phyloP scores from a whole-genome alignment of 495 filamentous ascomycete genomes.

The Trichoderma erinaceum region DNA sequence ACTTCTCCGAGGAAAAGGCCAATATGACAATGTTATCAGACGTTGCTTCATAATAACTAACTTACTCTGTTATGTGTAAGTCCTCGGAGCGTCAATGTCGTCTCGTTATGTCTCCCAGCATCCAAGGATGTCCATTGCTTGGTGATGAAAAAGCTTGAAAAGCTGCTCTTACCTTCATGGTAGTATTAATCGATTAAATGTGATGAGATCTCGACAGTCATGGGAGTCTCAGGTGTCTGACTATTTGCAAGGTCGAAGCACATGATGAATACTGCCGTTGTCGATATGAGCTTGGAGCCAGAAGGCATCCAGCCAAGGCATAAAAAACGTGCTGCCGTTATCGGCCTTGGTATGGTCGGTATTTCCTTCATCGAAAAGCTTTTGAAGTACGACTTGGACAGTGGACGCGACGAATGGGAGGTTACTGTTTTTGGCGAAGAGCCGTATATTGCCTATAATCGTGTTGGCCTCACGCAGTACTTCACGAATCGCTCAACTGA shows the following conservation, averaged over 20 bases:
- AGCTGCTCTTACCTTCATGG: not conserved
- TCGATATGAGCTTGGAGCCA: not conserved
- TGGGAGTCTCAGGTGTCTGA: not conserved
- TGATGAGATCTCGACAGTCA: not conserved
- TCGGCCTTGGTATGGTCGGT: slow-evolving; percentile 93
- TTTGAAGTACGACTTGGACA: slow-evolving; percentile 63
- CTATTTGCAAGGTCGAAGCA: not conserved
- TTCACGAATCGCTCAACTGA: slow-evolving; percentile 88
- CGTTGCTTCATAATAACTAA: not conserved
- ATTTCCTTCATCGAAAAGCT: slow-evolving; percentile 93
- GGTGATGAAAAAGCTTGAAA: not conserved
- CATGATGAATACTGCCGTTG: not conserved
- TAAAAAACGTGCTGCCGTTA: slow-evolving; percentile 39
- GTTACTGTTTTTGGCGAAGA: slow-evolving; percentile 92
- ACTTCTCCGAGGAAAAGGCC: not conserved
- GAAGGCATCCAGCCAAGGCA: not conserved
- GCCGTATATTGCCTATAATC: slow-evolving; percentile 86
- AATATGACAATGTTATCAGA: too few relatives aligned
- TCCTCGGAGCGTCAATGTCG: not conserved
- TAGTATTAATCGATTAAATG: not conserved
- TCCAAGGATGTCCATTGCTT: not conserved
- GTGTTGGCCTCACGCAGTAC: slow-evolving; percentile 89
- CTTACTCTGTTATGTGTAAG: not conserved
- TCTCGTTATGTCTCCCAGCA: not conserved
- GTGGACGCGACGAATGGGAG: slow-evolving; percentile 60